Evolutionary conservation across 1,139 yeast species (phyloP).

Genomic region (Candida sojae): DNA sequence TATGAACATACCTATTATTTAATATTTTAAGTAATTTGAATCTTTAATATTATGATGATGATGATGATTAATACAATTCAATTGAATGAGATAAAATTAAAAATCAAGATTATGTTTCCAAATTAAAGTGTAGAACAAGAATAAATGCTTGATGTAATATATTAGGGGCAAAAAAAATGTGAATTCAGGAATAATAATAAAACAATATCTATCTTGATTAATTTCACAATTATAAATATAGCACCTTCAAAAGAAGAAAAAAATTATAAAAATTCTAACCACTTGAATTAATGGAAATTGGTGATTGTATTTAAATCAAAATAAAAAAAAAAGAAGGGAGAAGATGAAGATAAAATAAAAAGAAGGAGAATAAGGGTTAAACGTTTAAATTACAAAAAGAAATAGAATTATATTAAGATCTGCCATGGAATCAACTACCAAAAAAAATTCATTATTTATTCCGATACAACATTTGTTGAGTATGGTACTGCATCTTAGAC

Average conservation of each 20-base stretch:
- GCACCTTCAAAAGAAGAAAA: too few relatives aligned
- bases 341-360: not conserved
- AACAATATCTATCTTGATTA: too few relatives aligned
- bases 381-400: not conserved
- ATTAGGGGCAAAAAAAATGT: too few relatives aligned
- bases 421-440: not conserved
- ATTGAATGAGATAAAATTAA: not conserved
- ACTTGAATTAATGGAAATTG: not conserved
- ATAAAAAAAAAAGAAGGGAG: not conserved
- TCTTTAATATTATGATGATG: not conserved
- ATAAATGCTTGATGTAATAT: too few relatives aligned
- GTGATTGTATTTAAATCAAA: constrained; percentile 1
- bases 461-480: constrained; percentile 2
- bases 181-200: too few relatives aligned
- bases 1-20: not conserved
- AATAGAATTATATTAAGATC: too few relatives aligned
- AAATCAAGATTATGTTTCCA: too few relatives aligned
- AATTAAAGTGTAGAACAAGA: too few relatives aligned
- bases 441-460: not conserved
- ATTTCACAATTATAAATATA: too few relatives aligned
- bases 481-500: constrained; percentile 1
- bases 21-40: not conserved
- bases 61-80: not conserved
- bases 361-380: not conserved
- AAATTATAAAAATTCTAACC: too few relatives aligned